Conservation (phyloP, 2,329 filamentous ascomycete genomes). For the Mycosphaerella sp. region DNA sequence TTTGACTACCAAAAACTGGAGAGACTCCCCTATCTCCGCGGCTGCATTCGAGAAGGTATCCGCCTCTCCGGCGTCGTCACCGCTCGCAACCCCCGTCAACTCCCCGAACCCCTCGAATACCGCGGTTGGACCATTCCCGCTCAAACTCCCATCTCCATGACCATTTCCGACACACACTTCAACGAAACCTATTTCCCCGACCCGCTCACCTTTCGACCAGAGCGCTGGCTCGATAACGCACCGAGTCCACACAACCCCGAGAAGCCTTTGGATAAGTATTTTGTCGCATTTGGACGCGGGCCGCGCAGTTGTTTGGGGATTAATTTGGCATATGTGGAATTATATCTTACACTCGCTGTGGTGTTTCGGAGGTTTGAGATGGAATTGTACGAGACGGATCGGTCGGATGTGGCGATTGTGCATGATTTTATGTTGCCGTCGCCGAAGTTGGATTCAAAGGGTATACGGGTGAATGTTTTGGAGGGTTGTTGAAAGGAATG, state of each 20-base stretch:
- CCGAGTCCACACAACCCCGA: neutral
- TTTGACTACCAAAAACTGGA: neutral
- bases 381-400: conserved; percentile 1
- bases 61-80: neutral
- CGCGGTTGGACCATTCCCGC: conserved; percentile 11
- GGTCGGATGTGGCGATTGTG: conserved; percentile 5
- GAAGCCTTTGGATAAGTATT: conserved; percentile 1
- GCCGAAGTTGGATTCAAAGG: conserved; percentile 5
- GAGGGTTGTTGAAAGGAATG: neutral
- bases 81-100: too few species aligned
- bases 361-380: conserved; percentile 5
- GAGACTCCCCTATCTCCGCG: neutral
- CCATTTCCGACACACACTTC: neutral
- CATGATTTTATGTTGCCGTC: conserved; percentile 9
- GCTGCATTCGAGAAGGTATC: neutral
- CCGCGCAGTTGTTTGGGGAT: conserved; percentile 10
- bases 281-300: conserved; percentile 12
- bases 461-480: neutral
- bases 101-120: conserved; percentile 8
- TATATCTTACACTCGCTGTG: conserved; percentile 4
- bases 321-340: conserved; percentile 9
- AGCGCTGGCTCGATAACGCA: conserved; percentile 2
- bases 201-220: conserved; percentile 1
- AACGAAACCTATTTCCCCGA: conserved; percentile 2
- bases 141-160: conserved; percentile 10